Conservation (phyloP, 2,329 filamentous ascomycete species). For the Teratosphaeria pseudoeucalypti region DNA sequence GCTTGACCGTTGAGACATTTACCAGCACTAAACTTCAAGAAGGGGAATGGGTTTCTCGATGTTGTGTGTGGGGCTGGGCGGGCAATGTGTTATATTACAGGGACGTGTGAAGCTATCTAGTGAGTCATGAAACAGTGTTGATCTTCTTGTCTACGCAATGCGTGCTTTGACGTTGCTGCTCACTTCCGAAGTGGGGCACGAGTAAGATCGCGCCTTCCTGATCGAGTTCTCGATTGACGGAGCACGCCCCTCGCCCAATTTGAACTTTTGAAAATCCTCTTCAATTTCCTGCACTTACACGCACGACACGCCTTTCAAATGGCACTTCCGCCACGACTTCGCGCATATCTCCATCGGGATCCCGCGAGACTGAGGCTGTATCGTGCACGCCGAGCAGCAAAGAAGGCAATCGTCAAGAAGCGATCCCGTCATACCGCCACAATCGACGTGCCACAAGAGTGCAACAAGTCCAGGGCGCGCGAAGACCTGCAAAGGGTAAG, state of each 20-base stretch:
- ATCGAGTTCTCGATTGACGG: no score
- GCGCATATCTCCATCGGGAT: background rate
- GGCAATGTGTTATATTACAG: background rate
- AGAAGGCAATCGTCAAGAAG: background rate
- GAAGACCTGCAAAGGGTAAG: background rate
- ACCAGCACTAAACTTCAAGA: background rate
- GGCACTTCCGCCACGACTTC: background rate
- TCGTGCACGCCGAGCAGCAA: background rate
- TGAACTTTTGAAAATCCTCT: background rate
- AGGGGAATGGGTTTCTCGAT: background rate
- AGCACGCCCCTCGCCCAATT: no score
- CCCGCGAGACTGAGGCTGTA: background rate
- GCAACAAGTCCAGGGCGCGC: background rate
- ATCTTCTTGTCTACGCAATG: background rate
- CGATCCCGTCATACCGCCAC: background rate
- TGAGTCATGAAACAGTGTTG: background rate
- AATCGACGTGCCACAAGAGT: no score
- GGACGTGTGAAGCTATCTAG: background rate
- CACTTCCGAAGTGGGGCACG: no score
- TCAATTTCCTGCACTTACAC: background rate
- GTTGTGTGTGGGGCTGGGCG: background rate
- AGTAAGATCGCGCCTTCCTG: no score
- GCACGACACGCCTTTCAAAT: background rate
- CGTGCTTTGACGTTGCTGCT: background rate
- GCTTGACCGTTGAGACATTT: background rate